Percentiles rank a stretch among this genome's conserved stretches.
These are phyloP conservation scores for Backusella westeae DNA, from an alignment of 192 early-diverging fungal genomes.

Conservation along the genomic window DNA sequence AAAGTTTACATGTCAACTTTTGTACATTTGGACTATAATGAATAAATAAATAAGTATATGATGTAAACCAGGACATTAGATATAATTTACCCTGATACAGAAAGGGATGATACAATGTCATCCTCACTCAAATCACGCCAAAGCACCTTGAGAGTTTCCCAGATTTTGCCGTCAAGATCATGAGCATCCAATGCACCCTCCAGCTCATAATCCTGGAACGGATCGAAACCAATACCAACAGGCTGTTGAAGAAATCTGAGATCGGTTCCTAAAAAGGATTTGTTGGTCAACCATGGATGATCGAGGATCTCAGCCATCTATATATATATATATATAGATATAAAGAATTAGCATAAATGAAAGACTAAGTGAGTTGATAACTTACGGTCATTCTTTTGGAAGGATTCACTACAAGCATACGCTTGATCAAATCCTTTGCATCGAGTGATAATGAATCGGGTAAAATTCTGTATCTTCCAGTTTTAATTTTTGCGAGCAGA, in stretches of 20 bases:
- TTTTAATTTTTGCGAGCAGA: slow-evolving; percentile 64
- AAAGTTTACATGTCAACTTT: slow-evolving; percentile 26
- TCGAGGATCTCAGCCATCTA: slow-evolving; percentile 25
- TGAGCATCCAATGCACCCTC: not conserved
- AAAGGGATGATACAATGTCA: slow-evolving; percentile 10
- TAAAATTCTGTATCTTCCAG: slow-evolving; percentile 60
- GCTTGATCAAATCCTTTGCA: slow-evolving; percentile 65
- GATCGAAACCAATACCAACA: not conserved
- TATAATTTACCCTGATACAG: slow-evolving; percentile 7
- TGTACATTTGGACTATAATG: slow-evolving; percentile 15
- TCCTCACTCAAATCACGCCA: slow-evolving; percentile 19
- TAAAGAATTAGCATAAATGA: not conserved
- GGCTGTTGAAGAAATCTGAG: not conserved
- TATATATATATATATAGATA: no score
- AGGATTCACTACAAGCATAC: slow-evolving; percentile 81
- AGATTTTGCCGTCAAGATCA: slow-evolving; percentile 23
- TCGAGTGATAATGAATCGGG: slow-evolving; percentile 64
- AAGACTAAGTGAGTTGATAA: not conserved
- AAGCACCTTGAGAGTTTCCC: slow-evolving; percentile 31
- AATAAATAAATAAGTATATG: not conserved
- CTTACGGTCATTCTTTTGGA: slow-evolving; percentile 49
- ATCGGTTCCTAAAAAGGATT: slow-evolving; percentile 2
- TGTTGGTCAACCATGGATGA: slow-evolving; percentile 27
- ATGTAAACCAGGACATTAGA: not conserved
- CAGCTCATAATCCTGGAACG: not conserved